Conservation (phyloP, 257 asterid species). For the Solanum dulcamara region DNA sequence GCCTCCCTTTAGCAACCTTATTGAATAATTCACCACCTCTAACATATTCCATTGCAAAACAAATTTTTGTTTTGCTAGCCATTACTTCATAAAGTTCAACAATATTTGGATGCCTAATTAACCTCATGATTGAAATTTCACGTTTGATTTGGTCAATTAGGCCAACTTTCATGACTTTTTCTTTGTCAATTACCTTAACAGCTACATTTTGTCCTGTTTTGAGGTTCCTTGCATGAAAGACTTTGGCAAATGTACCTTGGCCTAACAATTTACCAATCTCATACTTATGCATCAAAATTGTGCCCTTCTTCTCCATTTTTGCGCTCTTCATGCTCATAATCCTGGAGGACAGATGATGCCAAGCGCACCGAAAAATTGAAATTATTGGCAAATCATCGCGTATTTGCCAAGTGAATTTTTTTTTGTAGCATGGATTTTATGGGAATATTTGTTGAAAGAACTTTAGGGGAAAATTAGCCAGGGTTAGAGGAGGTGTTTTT, state of each 20-base stretch:
- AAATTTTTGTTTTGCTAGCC: background rate
- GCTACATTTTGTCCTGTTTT: conserved; percentile 2
- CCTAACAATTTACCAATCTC: background rate
- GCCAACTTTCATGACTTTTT: conserved; percentile 4
- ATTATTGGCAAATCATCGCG: background rate
- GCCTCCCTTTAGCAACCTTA: background rate
- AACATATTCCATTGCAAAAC: background rate
- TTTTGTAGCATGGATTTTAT: background rate
- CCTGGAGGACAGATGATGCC: background rate
- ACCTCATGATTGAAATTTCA: conserved; percentile 1
- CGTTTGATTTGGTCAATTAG: conserved; percentile 5
- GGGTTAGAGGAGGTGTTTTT: background rate
- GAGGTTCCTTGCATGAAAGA: background rate
- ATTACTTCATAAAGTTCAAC: conserved; percentile 5
- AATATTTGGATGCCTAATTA: background rate
- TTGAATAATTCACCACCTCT: background rate
- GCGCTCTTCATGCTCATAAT: background rate
- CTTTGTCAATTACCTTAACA: conserved; percentile 6
- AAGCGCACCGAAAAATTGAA: background rate
- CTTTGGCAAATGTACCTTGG: conserved; percentile 8
- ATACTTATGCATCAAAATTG: conserved; percentile 2
- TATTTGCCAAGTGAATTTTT: background rate
- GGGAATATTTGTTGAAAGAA: background rate
- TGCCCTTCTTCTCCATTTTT: background rate
- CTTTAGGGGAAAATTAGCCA: background rate